phyloP scores from a whole-genome alignment of 148 eudicot genomes.

The Euryodendron excelsum region DNA sequence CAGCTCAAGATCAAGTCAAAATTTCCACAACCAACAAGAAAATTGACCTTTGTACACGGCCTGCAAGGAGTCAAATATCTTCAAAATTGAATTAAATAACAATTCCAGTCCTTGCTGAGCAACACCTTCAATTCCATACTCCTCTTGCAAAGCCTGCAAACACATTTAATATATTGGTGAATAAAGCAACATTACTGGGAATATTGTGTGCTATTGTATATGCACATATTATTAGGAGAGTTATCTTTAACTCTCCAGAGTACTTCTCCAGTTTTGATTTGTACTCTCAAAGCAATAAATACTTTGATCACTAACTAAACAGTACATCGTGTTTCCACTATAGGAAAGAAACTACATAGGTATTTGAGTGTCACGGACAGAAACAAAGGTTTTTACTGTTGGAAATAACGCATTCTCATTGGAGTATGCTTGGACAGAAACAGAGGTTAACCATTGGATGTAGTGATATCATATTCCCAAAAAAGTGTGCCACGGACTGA shows the following conservation, averaged over 20 bases:
- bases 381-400: not conserved
- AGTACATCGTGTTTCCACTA: not conserved
- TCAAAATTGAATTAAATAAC: conserved; percentile 48
- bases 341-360: not conserved
- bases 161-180: not conserved
- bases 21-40: not conserved
- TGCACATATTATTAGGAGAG: not conserved
- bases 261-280: not conserved
- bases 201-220: not conserved
- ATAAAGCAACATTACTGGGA: conserved; percentile 7
- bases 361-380: not conserved
- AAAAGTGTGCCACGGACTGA: not conserved
- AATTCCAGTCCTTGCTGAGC: conserved; percentile 64
- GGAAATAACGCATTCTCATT: not conserved
- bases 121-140: conserved; percentile 63
- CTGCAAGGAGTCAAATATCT: conserved; percentile 52
- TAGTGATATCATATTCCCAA: not conserved
- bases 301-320: not conserved
- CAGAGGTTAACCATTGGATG: not conserved
- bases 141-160: conserved; percentile 64
- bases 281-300: not conserved
- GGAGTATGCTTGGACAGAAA: conserved; percentile 1
- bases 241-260: not conserved
- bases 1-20: conserved; percentile 10
- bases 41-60: conserved; percentile 41